A percentile compares a stretch with the other conserved stretches of the same genome.
Evolutionary conservation across 176 grass and related monocot species (phyloP).

Genomic region (Puccinellia tenuiflora): DNA sequence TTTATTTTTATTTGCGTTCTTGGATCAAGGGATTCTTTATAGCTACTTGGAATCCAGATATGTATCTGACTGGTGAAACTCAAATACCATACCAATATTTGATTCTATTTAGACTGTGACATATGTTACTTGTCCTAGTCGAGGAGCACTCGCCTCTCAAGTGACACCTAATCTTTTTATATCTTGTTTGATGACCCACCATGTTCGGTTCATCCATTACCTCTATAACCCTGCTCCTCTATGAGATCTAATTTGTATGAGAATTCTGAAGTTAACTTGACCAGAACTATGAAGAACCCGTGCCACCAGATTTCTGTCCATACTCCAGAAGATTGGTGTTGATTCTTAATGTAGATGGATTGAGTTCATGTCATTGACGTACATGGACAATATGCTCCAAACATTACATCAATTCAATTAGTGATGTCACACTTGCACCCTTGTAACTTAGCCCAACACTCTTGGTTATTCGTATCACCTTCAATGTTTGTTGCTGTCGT

Average conservation of each 20-base stretch:
- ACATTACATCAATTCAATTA: not conserved
- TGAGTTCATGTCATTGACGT: not conserved
- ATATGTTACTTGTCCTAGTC: not conserved
- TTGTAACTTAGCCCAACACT: not conserved
- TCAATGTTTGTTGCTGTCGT: not conserved
- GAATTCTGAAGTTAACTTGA: not conserved
- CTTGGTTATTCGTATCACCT: not conserved
- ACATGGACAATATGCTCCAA: not conserved
- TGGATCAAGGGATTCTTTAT: not conserved
- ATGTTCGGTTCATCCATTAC: not conserved
- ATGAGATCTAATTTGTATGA: not conserved
- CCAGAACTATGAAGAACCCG: not conserved
- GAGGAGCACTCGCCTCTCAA: not conserved
- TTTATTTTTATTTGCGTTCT: not conserved
- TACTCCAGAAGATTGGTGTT: not conserved
- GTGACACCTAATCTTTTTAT: not conserved
- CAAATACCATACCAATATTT: not conserved
- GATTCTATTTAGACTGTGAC: too few relatives aligned
- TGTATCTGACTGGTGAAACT: not conserved
- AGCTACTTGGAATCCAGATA: not conserved
- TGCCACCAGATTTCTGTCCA: not conserved
- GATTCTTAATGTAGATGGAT: conserved; percentile 4
- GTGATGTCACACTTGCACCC: not conserved
- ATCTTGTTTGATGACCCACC: not conserved
- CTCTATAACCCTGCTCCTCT: not conserved